These are phyloP conservation scores for Chrysopogon serrulatus DNA, from an alignment of 176 grass and related monocot species.

Conservation along the genomic window DNA sequence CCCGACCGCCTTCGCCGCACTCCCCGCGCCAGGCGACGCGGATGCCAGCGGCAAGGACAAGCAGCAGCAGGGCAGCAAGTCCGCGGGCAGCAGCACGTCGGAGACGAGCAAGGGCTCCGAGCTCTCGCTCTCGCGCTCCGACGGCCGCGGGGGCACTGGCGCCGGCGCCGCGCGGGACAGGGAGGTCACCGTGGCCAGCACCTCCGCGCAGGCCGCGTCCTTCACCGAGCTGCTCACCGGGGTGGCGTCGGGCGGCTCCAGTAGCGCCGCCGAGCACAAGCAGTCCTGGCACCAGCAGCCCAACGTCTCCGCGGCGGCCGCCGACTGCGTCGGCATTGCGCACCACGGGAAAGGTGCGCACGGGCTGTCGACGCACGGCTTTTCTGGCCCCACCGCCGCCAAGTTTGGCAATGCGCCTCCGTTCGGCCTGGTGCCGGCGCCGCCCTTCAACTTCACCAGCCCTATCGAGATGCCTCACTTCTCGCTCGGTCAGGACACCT, in stretches of 20 bases:
- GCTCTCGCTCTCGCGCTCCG: conserved; percentile 70
- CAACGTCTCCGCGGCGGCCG: neutral
- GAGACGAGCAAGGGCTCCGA: conserved; percentile 88
- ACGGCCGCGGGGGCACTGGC: conserved; percentile 37
- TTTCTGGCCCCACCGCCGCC: neutral
- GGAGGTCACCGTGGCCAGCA: conserved; percentile 49
- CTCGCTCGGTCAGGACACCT: conserved; percentile 41
- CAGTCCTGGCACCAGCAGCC: conserved; percentile 11
- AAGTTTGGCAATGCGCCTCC: conserved; percentile 37
- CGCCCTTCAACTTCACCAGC: conserved; percentile 28
- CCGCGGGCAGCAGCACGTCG: conserved; percentile 67
- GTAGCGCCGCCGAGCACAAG: conserved; percentile 22
- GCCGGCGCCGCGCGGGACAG: conserved; percentile 43
- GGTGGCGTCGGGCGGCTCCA: conserved; percentile 14
- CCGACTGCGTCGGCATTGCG: conserved; percentile 27
- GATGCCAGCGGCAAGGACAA: conserved; percentile 3
- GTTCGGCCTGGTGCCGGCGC: conserved; percentile 34
- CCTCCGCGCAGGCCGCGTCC: conserved; percentile 36
- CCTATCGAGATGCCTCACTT: conserved; percentile 63
- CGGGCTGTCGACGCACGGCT: conserved; percentile 4
- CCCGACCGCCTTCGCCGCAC: conserved; percentile 23
- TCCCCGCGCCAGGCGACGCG: conserved; percentile 7
- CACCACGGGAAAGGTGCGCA: neutral
- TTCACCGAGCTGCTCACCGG: conserved; percentile 85
- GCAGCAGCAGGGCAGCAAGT: conserved; percentile 51